Evolutionary conservation across 768 basidiomycete genomes (phyloP).

Genomic region (Glaciozyma antarctica): DNA sequence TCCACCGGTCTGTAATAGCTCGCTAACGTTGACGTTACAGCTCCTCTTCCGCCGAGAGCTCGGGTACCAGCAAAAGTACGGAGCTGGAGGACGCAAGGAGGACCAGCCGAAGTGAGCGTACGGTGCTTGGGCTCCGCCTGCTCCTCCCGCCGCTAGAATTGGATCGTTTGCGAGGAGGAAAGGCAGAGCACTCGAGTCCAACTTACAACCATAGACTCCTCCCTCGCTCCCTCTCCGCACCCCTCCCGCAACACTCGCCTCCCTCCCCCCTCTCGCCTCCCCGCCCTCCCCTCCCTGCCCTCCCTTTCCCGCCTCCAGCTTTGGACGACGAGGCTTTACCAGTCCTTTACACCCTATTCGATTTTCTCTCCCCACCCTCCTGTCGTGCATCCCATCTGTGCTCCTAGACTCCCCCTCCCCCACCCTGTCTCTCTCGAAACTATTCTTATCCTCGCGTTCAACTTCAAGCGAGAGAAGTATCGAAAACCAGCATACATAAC

Average conservation of each 20-base stretch:
- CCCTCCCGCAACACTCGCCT: no score
- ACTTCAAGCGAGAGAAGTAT: background rate
- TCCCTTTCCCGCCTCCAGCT: background rate
- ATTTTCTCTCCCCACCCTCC: no score
- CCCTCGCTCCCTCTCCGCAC: background rate
- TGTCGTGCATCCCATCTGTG: background rate
- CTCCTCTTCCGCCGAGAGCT: constrained; percentile 27
- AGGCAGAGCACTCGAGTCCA: background rate
- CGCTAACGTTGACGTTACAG: background rate
- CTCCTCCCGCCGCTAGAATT: background rate
- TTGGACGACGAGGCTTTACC: no score
- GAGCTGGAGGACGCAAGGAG: constrained; percentile 5
- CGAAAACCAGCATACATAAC: background rate
- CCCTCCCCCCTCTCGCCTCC: background rate
- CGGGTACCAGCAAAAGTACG: constrained; percentile 25
- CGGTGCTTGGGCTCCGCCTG: background rate
- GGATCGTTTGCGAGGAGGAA: no score
- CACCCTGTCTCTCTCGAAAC: background rate
- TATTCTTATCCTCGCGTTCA: background rate
- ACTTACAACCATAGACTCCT: background rate
- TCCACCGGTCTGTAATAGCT: background rate
- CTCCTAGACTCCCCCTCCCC: background rate
- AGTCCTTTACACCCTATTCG: no score
- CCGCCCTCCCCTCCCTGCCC: background rate
- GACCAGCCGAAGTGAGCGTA: background rate